These are phyloP conservation scores for Stachybotrys elegans DNA, from an alignment of 2,329 filamentous ascomycete genomes.

Conservation along the genomic window DNA sequence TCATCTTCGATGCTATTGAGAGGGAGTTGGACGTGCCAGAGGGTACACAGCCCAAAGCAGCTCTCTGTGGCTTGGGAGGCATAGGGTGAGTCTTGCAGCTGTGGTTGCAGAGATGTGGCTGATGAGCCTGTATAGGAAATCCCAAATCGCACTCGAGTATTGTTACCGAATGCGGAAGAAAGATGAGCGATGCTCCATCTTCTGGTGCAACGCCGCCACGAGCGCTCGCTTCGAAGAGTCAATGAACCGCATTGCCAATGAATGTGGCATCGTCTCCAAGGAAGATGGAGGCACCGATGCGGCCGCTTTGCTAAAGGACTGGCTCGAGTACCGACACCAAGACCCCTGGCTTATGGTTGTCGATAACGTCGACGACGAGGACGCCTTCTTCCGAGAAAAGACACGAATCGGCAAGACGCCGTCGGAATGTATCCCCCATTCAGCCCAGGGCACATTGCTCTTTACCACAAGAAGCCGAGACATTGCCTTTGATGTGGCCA, in stretches of 20 bases:
- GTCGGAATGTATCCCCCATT: slow-evolving; percentile 5
- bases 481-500: slow-evolving; percentile 1
- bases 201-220: slow-evolving; percentile 6
- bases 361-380: slow-evolving; percentile 7
- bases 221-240: slow-evolving; percentile 8
- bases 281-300: slow-evolving; percentile 3
- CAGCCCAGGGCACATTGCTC: slow-evolving; percentile 1
- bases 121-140: slow-evolving; percentile 1
- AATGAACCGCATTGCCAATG: slow-evolving; percentile 4
- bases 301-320: slow-evolving; percentile 2
- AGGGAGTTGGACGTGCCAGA: slow-evolving; percentile 1
- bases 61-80: slow-evolving; percentile 5
- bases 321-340: slow-evolving; percentile 4
- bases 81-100: slow-evolving; percentile 3
- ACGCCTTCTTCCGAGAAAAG: background rate
- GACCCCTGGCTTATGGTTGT: slow-evolving; percentile 5
- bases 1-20: slow-evolving; percentile 5
- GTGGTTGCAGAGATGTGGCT: background rate
- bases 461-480: slow-evolving; percentile 5
- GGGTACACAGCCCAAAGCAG: slow-evolving; percentile 5
- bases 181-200: slow-evolving; percentile 3
- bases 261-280: slow-evolving; percentile 1
- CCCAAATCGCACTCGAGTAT: slow-evolving; percentile 6
- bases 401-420: slow-evolving; percentile 5
- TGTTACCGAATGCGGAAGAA: slow-evolving; percentile 4